These are phyloP conservation scores for Mycena citricolor DNA, from an alignment of 1,284 basidiomycete genomes.

Conservation along the genomic window DNA sequence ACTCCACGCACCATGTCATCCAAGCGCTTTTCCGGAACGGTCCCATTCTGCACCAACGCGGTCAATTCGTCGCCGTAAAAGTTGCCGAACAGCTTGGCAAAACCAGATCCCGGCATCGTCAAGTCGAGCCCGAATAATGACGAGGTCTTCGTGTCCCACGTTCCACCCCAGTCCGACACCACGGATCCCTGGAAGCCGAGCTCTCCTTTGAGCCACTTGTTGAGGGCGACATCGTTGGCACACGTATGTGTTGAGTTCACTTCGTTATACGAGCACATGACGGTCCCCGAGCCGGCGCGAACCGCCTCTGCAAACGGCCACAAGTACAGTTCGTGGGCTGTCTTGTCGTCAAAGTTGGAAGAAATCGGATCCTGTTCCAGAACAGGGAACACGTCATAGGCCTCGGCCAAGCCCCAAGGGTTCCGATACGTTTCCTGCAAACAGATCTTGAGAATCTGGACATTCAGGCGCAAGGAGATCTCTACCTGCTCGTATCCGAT, in stretches of 20 bases:
- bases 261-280: constrained; percentile 21
- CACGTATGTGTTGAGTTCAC: constrained; percentile 22
- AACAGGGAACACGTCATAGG: constrained; percentile 20
- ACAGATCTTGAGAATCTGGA: neutral
- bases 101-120: constrained; percentile 18
- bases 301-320: constrained; percentile 20
- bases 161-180: constrained; percentile 19
- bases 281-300: constrained; percentile 7
- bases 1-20: constrained; percentile 11
- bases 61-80: constrained; percentile 11
- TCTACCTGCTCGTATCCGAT: constrained; percentile 12
- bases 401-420: too few species aligned
- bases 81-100: constrained; percentile 12
- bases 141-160: constrained; percentile 16
- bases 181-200: constrained; percentile 19
- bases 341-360: constrained; percentile 11
- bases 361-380: constrained; percentile 10
- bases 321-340: constrained; percentile 16
- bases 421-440: constrained; percentile 21
- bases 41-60: constrained; percentile 20
- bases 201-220: constrained; percentile 19
- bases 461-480: too few species aligned
- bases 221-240: constrained; percentile 15
- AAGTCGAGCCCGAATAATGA: constrained; percentile 18
- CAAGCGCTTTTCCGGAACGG: constrained; percentile 19